These are phyloP conservation scores for Ascoidea asiatica DNA, from an alignment of 805 yeast species.

Conservation along the genomic window DNA sequence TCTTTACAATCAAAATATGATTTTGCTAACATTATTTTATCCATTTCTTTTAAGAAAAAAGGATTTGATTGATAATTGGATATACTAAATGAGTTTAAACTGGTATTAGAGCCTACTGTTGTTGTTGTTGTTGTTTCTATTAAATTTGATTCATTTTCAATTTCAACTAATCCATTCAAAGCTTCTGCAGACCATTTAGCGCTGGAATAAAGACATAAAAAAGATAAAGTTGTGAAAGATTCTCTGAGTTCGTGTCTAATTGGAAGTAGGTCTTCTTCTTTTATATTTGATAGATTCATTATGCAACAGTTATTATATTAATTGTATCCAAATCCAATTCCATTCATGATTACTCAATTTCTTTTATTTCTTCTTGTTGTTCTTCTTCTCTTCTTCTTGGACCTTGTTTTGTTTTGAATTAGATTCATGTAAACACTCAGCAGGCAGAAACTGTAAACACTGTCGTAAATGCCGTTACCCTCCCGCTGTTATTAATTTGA, in stretches of 20 bases:
- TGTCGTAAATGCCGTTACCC: too few species aligned
- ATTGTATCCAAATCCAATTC: too few species aligned
- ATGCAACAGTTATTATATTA: too few species aligned
- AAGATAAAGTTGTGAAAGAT: slow-evolving; percentile 32
- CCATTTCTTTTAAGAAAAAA: slow-evolving; percentile 20
- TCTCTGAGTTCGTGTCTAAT: slow-evolving; percentile 18
- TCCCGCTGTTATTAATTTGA: too few species aligned
- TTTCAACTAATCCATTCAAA: slow-evolving; percentile 36
- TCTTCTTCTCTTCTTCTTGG: too few species aligned
- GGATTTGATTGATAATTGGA: slow-evolving; percentile 5
- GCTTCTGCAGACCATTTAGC: slow-evolving; percentile 86
- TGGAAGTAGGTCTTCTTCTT: neutral
- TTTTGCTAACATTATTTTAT: slow-evolving; percentile 46
- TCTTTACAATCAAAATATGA: slow-evolving; percentile 73
- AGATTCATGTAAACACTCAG: too few species aligned
- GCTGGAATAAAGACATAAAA: slow-evolving; percentile 50
- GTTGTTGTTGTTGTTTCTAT: slow-evolving; percentile 12
- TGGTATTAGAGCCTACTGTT: slow-evolving; percentile 2
- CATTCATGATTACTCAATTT: too few species aligned
- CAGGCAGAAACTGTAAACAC: too few species aligned
- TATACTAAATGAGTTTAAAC: neutral
- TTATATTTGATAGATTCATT: too few species aligned
- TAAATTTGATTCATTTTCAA: slow-evolving; percentile 12
- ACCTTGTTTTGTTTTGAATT: too few species aligned
- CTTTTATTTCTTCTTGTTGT: too few species aligned